Conservation (phyloP, 331 rosid species). For the Arachis monticola region DNA sequence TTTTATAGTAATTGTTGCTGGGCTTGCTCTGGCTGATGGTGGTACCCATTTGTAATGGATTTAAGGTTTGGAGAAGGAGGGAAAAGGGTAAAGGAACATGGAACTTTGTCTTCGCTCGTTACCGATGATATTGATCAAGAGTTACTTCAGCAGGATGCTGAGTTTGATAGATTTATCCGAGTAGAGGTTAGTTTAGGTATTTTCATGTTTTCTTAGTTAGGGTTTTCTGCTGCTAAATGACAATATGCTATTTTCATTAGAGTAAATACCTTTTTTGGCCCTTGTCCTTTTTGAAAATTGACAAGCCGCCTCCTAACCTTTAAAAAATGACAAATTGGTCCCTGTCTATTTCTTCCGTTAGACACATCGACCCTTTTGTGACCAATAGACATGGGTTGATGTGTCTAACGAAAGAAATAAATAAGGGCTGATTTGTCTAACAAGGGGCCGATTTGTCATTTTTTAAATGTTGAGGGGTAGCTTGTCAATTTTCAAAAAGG, state of each 20-base stretch:
- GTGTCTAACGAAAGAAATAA: too few species aligned
- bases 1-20: slow-evolving; percentile 72
- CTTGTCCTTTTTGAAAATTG: too few species aligned
- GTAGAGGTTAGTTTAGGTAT: slow-evolving; percentile 60
- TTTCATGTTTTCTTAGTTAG: slow-evolving; percentile 24
- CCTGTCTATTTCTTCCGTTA: too few species aligned
- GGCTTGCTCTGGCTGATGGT: slow-evolving; percentile 79
- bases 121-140: slow-evolving; percentile 74
- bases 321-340: too few species aligned
- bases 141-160: slow-evolving; percentile 63
- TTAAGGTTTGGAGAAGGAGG: slow-evolving; percentile 68
- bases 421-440: too few species aligned
- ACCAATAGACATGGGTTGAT: too few species aligned
- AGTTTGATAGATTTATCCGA: slow-evolving; percentile 40
- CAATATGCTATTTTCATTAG: background rate
- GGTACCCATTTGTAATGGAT: slow-evolving; percentile 71
- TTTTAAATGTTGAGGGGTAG: too few species aligned
- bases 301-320: too few species aligned
- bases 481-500: too few species aligned
- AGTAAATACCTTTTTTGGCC: too few species aligned
- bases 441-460: too few species aligned
- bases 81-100: slow-evolving; percentile 81
- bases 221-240: background rate
- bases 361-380: too few species aligned
- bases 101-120: slow-evolving; percentile 69